Evolutionary conservation across 306 rosid genomes (phyloP), one percentile per base, ranked within the genome.

Genomic region (Vigna nakashimae): DNA sequence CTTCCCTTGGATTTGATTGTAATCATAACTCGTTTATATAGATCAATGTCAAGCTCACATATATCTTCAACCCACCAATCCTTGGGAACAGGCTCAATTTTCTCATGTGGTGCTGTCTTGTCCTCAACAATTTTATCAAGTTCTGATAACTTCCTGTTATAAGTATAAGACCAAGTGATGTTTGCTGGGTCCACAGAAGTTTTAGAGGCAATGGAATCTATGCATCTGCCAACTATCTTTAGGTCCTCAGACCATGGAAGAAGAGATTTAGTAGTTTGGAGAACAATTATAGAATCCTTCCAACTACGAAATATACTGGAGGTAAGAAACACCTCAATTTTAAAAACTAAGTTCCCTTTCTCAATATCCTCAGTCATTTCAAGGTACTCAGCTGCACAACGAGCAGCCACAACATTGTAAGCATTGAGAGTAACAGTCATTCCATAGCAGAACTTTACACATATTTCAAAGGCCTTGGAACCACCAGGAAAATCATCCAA

Each of bases 61-160:
- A 96, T 87, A 81, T 96, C 99, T 83, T 96, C 99, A 63, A 96
- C 93, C 99, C 99, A 96, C 99, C 99, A 96, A 86, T 96, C 99
- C 79, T 79, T 87, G 9, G 98, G 96, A 68, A 96, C 91, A 71
- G 77, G 76, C 52, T 91, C 96, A 12, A 77, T n/a, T 81, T 85
- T 91, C 50, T 82, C 91, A 3, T 71, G 88, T 30, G 60, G 80
- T 38, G 83, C 73, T 62, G 73, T 68, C 79, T 82, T 87, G 73
- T 88, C 97, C 84, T 86, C 96, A 6, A 83, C 71, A 34, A 90
- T 87, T 76, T 81, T 86, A 68, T 87, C 92, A 4, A 76, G 84
- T 82, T 88, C 93, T 0, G 91, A 76, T 74, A 96, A 58, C 66
- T 91, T 96, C 48, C 99, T 85, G 81, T 92, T 96, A 43, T 74